Base-by-base conservation (phyloP, 768 basidiomycete species). In the Asterophora lycoperdoides region DNA sequence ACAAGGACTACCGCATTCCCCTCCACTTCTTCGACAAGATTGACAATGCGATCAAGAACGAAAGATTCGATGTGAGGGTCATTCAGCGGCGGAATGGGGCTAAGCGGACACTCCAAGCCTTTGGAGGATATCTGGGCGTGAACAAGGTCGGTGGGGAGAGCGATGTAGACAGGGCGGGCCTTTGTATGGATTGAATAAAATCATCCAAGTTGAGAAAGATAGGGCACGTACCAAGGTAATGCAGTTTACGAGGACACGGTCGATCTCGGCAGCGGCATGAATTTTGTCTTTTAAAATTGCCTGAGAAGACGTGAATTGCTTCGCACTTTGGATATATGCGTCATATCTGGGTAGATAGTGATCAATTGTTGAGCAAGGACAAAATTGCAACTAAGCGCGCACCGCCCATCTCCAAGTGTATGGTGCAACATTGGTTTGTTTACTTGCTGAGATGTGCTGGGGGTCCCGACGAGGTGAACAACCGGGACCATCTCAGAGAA, bases 401-500 rank as follows among this genome's bases (percentile, higher is more conserved):
- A 56, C 54, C 51, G 47, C 33, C 54, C 54, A 14, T 44, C 54
- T 34, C 54, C 54, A 5, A 55, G 41, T 1, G 54, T 55, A 26
- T 55, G 54, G 14, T 55, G 54, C 17, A 55, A 35, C 51, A 55
- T 33, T 10, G 54, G 50, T 35, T 48, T 55, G 4, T 40, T 46
- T 5, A 18, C 41, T 18, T 52, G 47, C 18, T 55, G 54, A 20
- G 44, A 19, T 7, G 47, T 55, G 19, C 54, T 55, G 3, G 54
- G 54, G n/a, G 45, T 39, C 39, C 93, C 93, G 23, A 85, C 93
- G 44, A 97, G 77, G 59, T 95, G 93, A 10, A 97, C 71, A 1
- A 95, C 78, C 7, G 93, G 93, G 3, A 97, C 83, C 73, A 90
- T 87, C 66, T 96, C 93, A 35, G 91, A 83, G 62, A 84, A 84